Evolutionary conservation across 2,329 filamentous ascomycete species (phyloP).

Genomic region (Chaetoscypha palmicola): DNA sequence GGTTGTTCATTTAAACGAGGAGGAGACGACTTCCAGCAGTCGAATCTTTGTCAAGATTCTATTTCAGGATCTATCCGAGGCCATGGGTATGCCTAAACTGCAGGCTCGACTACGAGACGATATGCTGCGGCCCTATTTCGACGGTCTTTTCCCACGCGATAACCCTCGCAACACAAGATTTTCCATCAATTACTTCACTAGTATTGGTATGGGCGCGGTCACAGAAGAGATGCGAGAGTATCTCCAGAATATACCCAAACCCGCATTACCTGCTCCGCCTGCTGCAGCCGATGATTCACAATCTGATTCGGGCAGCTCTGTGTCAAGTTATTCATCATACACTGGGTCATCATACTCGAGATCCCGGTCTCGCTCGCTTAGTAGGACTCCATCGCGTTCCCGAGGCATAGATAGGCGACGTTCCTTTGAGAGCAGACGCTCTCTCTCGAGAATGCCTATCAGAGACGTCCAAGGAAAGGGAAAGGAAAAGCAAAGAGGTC

Average conservation of each 20-base stretch:
- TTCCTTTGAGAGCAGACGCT: conserved; percentile 15
- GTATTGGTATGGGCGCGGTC: conserved; percentile 88
- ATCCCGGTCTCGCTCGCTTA: conserved; percentile 25
- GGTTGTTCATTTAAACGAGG: conserved; percentile 83
- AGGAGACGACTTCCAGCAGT: conserved; percentile 92
- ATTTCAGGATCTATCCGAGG: conserved; percentile 85
- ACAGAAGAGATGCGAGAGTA: conserved; percentile 94
- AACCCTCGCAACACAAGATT: conserved; percentile 87
- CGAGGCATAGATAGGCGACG: conserved; percentile 16
- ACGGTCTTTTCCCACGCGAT: conserved; percentile 84
- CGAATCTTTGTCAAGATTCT: conserved; percentile 98
- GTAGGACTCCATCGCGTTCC: conserved; percentile 13
- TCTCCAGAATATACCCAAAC: conserved; percentile 84
- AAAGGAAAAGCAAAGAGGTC: conserved; percentile 18
- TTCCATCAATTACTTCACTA: conserved; percentile 99
- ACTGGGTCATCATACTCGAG: conserved; percentile 53
- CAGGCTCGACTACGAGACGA: conserved; percentile 72
- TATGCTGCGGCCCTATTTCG: conserved; percentile 67
- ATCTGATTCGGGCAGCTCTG: conserved; percentile 56
- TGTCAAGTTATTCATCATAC: conserved; percentile 74
- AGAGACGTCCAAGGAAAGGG: conserved; percentile 12
- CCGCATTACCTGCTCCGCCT: conserved; percentile 62
- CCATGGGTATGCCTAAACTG: conserved; percentile 75
- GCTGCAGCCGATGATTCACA: conserved; percentile 51
- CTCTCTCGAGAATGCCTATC: conserved; percentile 16